Percentiles rank a stretch among this genome's conserved stretches.
Conservation (phyloP, 1,139 yeast species). For the Suhomyces ambrosiae region DNA sequence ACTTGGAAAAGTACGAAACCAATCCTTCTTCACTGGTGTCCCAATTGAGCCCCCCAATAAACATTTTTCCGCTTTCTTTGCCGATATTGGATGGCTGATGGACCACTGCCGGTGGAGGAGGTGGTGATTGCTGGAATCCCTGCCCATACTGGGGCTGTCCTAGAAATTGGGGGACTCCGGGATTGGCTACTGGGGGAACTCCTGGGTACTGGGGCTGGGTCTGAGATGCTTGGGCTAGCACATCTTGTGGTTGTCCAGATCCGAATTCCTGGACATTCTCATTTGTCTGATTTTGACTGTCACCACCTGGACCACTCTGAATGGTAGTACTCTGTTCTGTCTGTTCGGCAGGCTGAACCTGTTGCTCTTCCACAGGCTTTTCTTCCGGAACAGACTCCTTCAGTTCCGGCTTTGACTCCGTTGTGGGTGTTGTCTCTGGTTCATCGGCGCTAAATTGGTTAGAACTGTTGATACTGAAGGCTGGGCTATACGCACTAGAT, state of each 20-base stretch:
- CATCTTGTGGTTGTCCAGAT: too few relatives aligned
- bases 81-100: constrained; percentile 44
- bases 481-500: constrained; percentile 47
- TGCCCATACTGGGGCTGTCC: constrained; percentile 1
- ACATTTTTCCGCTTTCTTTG: constrained; percentile 80
- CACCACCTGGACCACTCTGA: too few relatives aligned
- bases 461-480: constrained; percentile 11
- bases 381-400: constrained; percentile 2
- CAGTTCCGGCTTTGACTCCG: constrained; percentile 1
- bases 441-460: constrained; percentile 20
- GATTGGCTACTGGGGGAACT: constrained; percentile 4
- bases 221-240: constrained; percentile 4
- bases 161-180: not conserved
- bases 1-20: constrained; percentile 81
- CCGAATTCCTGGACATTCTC: too few relatives aligned
- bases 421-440: constrained; percentile 11
- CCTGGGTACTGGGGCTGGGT: constrained; percentile 6
- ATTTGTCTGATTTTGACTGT: too few relatives aligned
- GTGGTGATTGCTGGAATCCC: constrained; percentile 7
- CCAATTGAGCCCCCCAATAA: constrained; percentile 98
- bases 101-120: constrained; percentile 9
- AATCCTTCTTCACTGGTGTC: constrained; percentile 90
- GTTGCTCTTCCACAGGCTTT: too few relatives aligned
- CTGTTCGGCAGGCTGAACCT: too few relatives aligned
- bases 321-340: too few relatives aligned